Percentiles rank a stretch among this genome's conserved stretches.
Evolutionary conservation across 805 yeast genomes (phyloP).

Genomic region (Ogataea paradorogensis): DNA sequence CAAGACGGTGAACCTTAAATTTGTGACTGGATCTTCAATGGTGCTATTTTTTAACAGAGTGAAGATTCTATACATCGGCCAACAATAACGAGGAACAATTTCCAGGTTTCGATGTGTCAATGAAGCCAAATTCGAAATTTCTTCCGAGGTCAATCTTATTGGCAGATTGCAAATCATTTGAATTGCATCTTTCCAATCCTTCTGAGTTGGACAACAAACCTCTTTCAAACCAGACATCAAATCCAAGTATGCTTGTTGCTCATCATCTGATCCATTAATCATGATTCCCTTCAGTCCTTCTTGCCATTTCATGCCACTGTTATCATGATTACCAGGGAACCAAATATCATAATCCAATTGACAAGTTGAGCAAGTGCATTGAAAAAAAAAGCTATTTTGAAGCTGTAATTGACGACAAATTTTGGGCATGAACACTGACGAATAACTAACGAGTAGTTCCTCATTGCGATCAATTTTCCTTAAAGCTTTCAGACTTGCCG

Average conservation of each 20-base stretch:
- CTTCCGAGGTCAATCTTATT: not conserved
- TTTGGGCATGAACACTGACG: constrained; percentile 29
- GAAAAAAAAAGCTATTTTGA: constrained; percentile 33
- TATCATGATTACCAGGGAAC: constrained; percentile 28
- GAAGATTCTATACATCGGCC: constrained; percentile 23
- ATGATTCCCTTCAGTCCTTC: constrained; percentile 12
- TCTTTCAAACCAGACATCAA: constrained; percentile 4
- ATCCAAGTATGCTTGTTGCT: constrained; percentile 7
- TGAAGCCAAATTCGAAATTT: constrained; percentile 1
- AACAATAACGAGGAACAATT: constrained; percentile 17
- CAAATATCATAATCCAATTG: constrained; percentile 24
- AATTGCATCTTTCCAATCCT: constrained; percentile 1
- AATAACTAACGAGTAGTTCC: constrained; percentile 34
- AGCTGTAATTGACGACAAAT: constrained; percentile 28
- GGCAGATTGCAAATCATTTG: constrained; percentile 3
- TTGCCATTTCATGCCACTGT: constrained; percentile 20
- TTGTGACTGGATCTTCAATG: constrained; percentile 9
- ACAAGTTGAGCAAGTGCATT: constrained; percentile 35
- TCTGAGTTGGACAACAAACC: constrained; percentile 7
- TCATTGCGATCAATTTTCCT: constrained; percentile 21
- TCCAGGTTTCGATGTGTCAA: not conserved
- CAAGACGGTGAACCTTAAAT: constrained; percentile 14
- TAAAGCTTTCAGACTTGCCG: constrained; percentile 22
- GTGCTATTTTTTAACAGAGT: constrained; percentile 11
- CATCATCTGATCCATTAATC: constrained; percentile 4